Base-by-base conservation (phyloP, 2,329 filamentous ascomycete species). In the Zymoseptoria tritici region DNA sequence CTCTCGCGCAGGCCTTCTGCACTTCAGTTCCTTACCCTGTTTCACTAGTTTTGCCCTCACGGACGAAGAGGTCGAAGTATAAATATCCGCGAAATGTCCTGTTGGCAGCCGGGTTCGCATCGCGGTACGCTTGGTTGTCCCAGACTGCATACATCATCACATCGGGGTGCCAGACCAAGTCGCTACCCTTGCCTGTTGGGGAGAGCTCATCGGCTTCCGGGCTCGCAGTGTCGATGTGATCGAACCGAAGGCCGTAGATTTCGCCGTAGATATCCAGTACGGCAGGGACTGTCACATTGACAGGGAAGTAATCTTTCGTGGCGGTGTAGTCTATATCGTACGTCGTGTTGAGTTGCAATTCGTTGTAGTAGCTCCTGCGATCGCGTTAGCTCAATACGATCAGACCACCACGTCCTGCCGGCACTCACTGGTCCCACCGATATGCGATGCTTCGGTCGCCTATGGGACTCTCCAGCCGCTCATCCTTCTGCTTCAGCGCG, bases 161-260 rank as follows among this genome's bases (percentile, higher is more conserved):
- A 21, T 64, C 62, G 4, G 54, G 31, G 9, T 59, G 51, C 58
- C 58, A 64, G 2, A 56, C 42, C 6, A 64, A 51, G 21, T 64
- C 58, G 2, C 53, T 51, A 4, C 56, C 62, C 11, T 64, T 64
- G 6, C 61, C 59, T 19, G 55, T 64, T 2, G 61, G 55, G 62
- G 83, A 87, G 36, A 81, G 68, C 62, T 80, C 78, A 52, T 82
- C 80, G 36, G 85, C 80, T 64, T 89, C 88, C 60, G 86, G 84
- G 2, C 81, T 78, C 54, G 36, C 36, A 42, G 36, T 13, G 11
- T 79, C 81, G 20, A 64, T 59, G 24, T 49, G 57, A 19, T 59
- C 52, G 29, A 61, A 64, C 8, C 59, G 52, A 9, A 64, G 36
- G 16, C 55, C 53, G 26, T 55, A 64, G 1, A 64, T 52, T 20